These are phyloP conservation scores for Backusella tarrabulga DNA, from an alignment of 192 early-diverging fungal species.

Conservation along the genomic window DNA sequence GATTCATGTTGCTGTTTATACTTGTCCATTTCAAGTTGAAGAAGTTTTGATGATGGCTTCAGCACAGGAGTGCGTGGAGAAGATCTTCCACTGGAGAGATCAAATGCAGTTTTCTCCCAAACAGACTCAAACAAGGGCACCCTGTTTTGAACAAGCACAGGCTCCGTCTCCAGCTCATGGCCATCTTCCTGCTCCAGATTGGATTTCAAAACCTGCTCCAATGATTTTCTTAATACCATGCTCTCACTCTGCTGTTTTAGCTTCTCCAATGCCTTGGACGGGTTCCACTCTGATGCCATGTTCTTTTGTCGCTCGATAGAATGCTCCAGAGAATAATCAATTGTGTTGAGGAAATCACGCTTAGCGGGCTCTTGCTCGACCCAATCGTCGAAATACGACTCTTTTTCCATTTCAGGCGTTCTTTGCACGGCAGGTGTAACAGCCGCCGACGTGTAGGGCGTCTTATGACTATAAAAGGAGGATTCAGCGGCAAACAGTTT, in stretches of 20 bases:
- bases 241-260: constrained; percentile 11
- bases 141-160: neutral
- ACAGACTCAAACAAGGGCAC: constrained; percentile 3
- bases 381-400: neutral
- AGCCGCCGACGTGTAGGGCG: constrained; percentile 20
- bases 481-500: neutral
- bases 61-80: constrained; percentile 24
- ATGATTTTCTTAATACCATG: constrained; percentile 7
- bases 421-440: constrained; percentile 7
- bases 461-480: constrained; percentile 9
- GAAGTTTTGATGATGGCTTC: neutral
- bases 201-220: neutral
- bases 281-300: constrained; percentile 4
- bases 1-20: constrained; percentile 19
- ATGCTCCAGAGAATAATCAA: neutral
- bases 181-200: neutral
- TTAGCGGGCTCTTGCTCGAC: neutral
- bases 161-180: neutral
- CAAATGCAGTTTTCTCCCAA: neutral
- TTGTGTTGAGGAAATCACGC: neutral
- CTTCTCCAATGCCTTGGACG: neutral
- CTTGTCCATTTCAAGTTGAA: constrained; percentile 10
- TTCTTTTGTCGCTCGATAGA: neutral
- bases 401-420: neutral
- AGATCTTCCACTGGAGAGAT: neutral